Evolutionary conservation across 164 flowering plant species (phyloP), one percentile per base, ranked within the genome.

Genomic region (Kalanchoe fedtschenkoi): DNA sequence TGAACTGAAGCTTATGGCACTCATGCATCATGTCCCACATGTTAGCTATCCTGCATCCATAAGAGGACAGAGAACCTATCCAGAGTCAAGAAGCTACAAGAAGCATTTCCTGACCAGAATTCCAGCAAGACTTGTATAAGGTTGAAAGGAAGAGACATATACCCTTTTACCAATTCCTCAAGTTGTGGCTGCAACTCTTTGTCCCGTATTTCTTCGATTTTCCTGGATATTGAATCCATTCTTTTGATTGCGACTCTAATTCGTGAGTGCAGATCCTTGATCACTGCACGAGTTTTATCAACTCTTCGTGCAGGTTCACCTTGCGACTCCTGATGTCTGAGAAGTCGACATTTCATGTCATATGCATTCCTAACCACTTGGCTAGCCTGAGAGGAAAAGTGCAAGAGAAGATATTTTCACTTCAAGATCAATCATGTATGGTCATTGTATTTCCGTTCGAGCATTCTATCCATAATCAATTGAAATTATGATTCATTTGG

Each of bases 101-200:
- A 33, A 21, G 22, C 38, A 37, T 19, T 22, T 26, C 24, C 28
- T 47, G 10, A 22, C 24, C 21, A 21, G 29, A 17, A 43, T 11
- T 43, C 10, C 17, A 16, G 15, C 24, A 7, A 46, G 28, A 24
- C 26, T 13, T 5, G 39, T 22, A 33, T 29, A 41, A 19, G 26
- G 0, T 33, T n/a, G 17, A 5, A 5, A 71, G 53, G 21, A 14
- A 32, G 47, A 43, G 24, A 13, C 34, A 56, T 83, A 54, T 83
- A 92, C 98, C 96, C 96, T 69, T 79, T 81, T 71, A 92, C 86
- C 65, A 92, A 71, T 67, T 92, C 98, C 71, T 87, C 96, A 26
- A 92, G 93, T 67, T 92, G 98, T 28, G 96, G 96, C 78, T 89
- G 96, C 60, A 92, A 89, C 82, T 92, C 98, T 65, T 70, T 78